phyloP scores from a whole-genome alignment of 192 early-diverging fungal genomes.

The Mortierella alpina region DNA sequence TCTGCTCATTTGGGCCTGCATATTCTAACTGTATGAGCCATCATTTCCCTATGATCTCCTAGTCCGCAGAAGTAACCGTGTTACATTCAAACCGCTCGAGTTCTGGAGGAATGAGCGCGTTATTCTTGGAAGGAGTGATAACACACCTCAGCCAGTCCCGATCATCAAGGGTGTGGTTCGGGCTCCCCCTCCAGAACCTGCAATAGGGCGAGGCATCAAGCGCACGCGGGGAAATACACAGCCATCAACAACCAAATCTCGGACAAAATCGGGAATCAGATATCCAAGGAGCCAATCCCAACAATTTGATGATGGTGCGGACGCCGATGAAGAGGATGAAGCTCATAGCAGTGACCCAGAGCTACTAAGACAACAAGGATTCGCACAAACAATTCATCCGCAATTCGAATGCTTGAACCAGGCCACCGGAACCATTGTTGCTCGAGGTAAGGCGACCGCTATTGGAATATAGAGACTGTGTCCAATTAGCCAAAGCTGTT shows the following conservation, averaged over 20 bases:
- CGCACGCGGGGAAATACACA: no score
- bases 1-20: not conserved
- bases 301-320: not conserved
- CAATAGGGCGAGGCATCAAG: no score
- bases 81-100: slow-evolving; percentile 17
- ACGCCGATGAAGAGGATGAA: no score
- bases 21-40: not conserved
- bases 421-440: not conserved
- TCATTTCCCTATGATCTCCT: not conserved
- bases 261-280: no score
- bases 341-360: no score
- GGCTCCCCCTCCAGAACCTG: not conserved
- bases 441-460: slow-evolving; percentile 1
- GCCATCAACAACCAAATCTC: no score
- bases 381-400: no score
- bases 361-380: no score
- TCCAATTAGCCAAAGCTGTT: not conserved
- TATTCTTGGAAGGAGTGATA: slow-evolving; percentile 4
- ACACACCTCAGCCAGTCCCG: not conserved
- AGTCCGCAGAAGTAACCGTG: slow-evolving; percentile 26
- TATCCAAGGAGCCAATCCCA: not conserved
- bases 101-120: slow-evolving; percentile 40
- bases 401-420: not conserved
- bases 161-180: slow-evolving; percentile 31
- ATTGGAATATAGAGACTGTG: not conserved